Base-by-base conservation (phyloP, 2,329 filamentous ascomycete species). In the Purpureocillium lavendulum region DNA sequence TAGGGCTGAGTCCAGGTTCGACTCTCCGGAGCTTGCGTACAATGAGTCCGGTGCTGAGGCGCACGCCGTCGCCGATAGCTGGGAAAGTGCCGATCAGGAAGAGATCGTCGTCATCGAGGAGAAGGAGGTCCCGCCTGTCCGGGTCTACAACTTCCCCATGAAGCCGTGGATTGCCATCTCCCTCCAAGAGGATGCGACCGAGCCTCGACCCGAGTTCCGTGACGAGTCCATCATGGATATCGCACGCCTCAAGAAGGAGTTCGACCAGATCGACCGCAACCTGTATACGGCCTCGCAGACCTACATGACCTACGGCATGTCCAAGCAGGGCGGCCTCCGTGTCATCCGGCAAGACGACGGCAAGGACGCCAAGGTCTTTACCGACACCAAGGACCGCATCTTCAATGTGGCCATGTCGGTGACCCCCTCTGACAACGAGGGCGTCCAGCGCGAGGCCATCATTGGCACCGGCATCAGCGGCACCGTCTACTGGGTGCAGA, bases 341-440 rank as follows among this genome's bases (percentile, higher is more conserved):
- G 84, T 98, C 41, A 96, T 98, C 56, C 80, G 87, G 46, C 92
- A 98, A 64, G 87, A 94, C 49, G 88, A 94, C 55, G 92, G 92
- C 42, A 83, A 82, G 49, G 88, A 96, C 60, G 84, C 86, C 56
- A 89, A 94, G 61, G 77, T 97, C 16, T 97, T 97, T 62, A 87
- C 86, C 39, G 83, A 89, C 53, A 88, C 85, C 39, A 83, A 87
- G 57, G 92, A 98, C 59, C 87, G 92, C 46, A 86, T 97, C 42
- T 97, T 97, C 70, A 96, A 92, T 57, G 82, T 98, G 16, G 77
- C 87, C 50, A 77, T 95, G 48, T 94, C 87, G 40, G 77, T 80
- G 16, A 80, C 78, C 4, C 70, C 77, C 4, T 59, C 72, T 28
- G 75, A 80, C 32, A 67, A 73, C 32, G 63, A 69, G 14, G 62